Percentiles rank a stretch among this genome's conserved stretches.
phyloP scores from a whole-genome alignment of 176 grass and related monocot genomes.

The Typha latifolia region DNA sequence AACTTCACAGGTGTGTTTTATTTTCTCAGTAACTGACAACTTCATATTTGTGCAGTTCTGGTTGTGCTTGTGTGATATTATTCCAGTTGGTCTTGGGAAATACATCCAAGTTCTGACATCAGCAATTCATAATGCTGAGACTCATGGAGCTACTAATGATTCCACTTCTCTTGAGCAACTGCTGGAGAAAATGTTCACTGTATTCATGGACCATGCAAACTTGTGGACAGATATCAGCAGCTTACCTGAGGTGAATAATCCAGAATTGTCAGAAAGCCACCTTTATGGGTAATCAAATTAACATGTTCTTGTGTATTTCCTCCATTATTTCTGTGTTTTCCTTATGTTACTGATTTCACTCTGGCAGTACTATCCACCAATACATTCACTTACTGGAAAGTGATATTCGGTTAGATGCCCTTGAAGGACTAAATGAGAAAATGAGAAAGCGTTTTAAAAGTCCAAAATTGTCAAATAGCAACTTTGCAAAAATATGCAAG shows the following conservation, averaged over 20 bases:
- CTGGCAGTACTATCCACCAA: conserved; percentile 80
- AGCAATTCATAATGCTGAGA: conserved; percentile 51
- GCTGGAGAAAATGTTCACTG: conserved; percentile 85
- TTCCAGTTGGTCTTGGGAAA: conserved; percentile 78
- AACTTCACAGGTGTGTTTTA: neutral
- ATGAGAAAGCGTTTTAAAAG: conserved; percentile 96
- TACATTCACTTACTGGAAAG: conserved; percentile 92
- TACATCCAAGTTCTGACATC: conserved; percentile 85
- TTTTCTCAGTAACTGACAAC: conserved; percentile 4
- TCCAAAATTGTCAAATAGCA: conserved; percentile 75
- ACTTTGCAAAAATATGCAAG: conserved; percentile 86
- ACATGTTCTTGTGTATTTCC: conserved; percentile 14
- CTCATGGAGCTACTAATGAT: conserved; percentile 29
- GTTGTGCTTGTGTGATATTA: conserved; percentile 79
- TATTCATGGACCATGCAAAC: conserved; percentile 93
- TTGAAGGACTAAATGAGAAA: conserved; percentile 89
- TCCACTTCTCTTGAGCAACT: conserved; percentile 46
- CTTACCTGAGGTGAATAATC: conserved; percentile 60
- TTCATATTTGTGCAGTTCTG: conserved; percentile 54
- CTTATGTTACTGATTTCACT: conserved; percentile 19
- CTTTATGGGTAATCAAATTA: conserved; percentile 58
- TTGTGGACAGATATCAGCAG: conserved; percentile 71
- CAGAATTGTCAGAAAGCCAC: conserved; percentile 69
- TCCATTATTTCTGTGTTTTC: conserved; percentile 17
- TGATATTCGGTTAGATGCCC: conserved; percentile 65